Evolutionary conservation across 306 rosid genomes (phyloP), one percentile per base, ranked within the genome.

Genomic region (Glycine tomentella): DNA sequence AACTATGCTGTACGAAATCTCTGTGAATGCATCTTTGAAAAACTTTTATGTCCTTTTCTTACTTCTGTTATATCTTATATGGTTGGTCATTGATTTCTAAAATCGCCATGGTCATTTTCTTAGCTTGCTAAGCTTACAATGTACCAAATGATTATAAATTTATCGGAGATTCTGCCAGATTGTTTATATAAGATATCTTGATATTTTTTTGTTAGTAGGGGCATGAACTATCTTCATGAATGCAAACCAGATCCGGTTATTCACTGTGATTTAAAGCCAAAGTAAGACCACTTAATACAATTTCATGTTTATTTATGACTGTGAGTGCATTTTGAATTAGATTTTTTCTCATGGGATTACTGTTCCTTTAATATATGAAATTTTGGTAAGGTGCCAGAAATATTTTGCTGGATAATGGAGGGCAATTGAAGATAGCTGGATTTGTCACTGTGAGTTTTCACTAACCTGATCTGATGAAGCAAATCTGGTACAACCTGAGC

Each of bases 381-480:
- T 88, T 86, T 92, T 79, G 91, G 92, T 92, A 96, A 96, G 98
- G 97, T 96, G 99, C 97, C 97, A 96, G 99, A 93, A 96, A 96
- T 90, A 90, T 96, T 91, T 96, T 96, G 97, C 97, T 93, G 90
- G 98, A 96, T 88, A 92, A 74, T 90, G 99, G 99, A 84, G 97
- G 97, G 69, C 97, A 92, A 66, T 72, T 91, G 89, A 96, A 96
- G 89, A 85, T 96, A 68, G 89, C 97, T 76, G 99, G 99, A 82
- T 96, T 96, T 78, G 99, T 98, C 69, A 83, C 85, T 87, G 75
- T 84, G 88, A 59, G 20, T 80, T 93, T 83, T 92, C 92, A 4
- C 87, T 82, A 58, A 79, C 91, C 59, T 87, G 98, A 76, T 85
- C 91, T 74, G 94, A 88, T 82, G 85, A 82, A 84, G 96, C 92